Evolutionary conservation across 2,329 filamentous ascomycete species (phyloP).

Genomic region (Alternaria gaisen): DNA sequence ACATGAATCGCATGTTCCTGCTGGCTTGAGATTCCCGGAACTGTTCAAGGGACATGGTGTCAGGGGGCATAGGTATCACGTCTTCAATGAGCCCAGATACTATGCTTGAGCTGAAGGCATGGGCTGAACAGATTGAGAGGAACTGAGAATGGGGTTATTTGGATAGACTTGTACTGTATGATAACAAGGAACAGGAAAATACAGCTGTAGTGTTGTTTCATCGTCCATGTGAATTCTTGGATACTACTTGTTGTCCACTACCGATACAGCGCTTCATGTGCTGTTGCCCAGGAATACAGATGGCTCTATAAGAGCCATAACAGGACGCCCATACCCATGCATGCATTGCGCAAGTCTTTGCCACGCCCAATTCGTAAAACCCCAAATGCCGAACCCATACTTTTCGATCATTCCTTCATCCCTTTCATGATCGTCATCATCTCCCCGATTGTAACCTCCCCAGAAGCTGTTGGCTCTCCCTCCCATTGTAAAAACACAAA

Average conservation of each 20-base stretch:
- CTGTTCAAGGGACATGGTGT: constrained; percentile 87
- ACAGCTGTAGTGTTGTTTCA: not conserved
- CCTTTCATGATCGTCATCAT: constrained; percentile 10
- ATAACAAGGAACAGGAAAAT: not conserved
- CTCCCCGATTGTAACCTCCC: constrained; percentile 7
- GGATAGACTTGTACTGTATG: not conserved
- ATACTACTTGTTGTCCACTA: constrained; percentile 5
- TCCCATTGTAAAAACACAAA: not conserved
- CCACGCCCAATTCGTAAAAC: constrained; percentile 10
- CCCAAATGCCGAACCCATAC: constrained; percentile 6
- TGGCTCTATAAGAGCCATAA: not conserved
- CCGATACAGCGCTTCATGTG: not conserved
- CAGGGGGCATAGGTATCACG: constrained; percentile 89
- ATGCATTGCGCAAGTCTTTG: constrained; percentile 8
- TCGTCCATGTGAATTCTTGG: not conserved
- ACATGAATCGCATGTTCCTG: constrained; percentile 76
- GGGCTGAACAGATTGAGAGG: not conserved
- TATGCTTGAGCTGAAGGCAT: constrained; percentile 29
- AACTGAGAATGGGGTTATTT: not conserved
- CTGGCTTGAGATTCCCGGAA: constrained; percentile 82
- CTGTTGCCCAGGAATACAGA: constrained; percentile 2
- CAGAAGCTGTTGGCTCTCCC: constrained; percentile 17
- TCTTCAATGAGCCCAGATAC: constrained; percentile 76
- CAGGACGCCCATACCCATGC: constrained; percentile 10
- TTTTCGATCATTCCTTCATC: constrained; percentile 10